These are phyloP conservation scores for Pleodorina starrii DNA, from an alignment of 139 green algal genomes.

Conservation along the genomic window DNA sequence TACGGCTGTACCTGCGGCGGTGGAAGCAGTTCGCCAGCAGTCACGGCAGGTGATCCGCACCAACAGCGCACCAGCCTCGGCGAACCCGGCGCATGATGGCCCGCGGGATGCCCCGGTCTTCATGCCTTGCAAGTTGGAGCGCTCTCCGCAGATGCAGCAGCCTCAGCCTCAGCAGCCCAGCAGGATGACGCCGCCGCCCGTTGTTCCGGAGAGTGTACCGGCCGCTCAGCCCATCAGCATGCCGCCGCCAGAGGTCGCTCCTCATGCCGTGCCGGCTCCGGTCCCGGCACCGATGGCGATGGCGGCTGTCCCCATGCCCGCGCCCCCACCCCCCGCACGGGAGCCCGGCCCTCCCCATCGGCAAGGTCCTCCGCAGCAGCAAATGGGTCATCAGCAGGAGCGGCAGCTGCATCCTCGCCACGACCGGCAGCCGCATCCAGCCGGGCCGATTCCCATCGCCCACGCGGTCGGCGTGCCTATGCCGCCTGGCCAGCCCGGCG, in stretches of 20 bases:
- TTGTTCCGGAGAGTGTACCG: neutral
- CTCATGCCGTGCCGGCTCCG: neutral
- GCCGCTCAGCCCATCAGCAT: neutral
- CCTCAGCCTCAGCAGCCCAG: constrained; percentile 43
- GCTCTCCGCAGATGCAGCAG: too few relatives aligned
- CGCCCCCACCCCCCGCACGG: neutral
- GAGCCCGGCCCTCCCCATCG: neutral
- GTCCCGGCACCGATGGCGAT: neutral
- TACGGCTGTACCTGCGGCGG: constrained; percentile 39
- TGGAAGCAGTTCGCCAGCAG: constrained; percentile 41
- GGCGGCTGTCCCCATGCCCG: neutral
- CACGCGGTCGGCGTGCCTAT: neutral
- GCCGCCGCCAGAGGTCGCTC: neutral
- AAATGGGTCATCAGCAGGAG: neutral
- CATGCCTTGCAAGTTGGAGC: constrained; percentile 19
- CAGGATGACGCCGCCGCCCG: too few relatives aligned
- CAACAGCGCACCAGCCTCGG: constrained; percentile 38
- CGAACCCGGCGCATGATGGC: constrained; percentile 33
- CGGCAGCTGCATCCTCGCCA: constrained; percentile 8
- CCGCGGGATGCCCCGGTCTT: neutral
- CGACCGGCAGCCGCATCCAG: neutral
- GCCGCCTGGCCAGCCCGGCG: neutral
- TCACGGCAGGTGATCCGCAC: constrained; percentile 28
- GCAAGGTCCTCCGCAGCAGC: neutral
- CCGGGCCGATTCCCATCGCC: constrained; percentile 18